Base-by-base conservation (phyloP, 2,329 filamentous ascomycete genomes). In the Apiospora aurea region DNA sequence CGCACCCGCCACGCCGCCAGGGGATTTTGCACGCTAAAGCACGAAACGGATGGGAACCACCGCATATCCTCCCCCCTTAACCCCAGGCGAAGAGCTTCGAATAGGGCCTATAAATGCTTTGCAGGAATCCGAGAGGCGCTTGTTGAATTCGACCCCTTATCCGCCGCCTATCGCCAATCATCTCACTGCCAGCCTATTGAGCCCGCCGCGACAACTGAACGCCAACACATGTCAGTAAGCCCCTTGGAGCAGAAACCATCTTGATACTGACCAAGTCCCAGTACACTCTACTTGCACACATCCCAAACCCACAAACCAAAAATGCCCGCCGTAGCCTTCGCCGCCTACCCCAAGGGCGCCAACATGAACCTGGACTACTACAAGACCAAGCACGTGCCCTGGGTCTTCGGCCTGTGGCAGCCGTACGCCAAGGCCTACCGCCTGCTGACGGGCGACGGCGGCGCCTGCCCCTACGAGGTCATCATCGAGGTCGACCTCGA, bases 311-410 rank as follows among this genome's bases (percentile, higher is more conserved):
- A 21, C 16, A 68, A 67, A 1, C 26, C 26, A 29, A 29, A 29
- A 29, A 71, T 71, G 69, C 69, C 71, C 16, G 71, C 71, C 34
- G 66, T 70, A 14, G 38, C 67, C 57, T 44, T 69, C 69, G 47
- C 72, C 53, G 73, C 47, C 69, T 74, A 74, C 72, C 70, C 69
- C 18, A 70, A 71, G 29, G 73, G 73, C 34, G 66, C 72, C 69
- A 44, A 72, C 34, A 49, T 74, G 64, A 71, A 74, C 69, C 24
- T 71, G 44, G 72, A 73, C 51, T 73, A 74, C 71, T 74, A 73
- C 69, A 26, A 67, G 6, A 72, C 66, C 72, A 73, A 61, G 70
- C 73, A 74, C 69, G 67, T 73, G 8, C 69, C 72, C 1, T 41
- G 41, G 41, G 73, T 61, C 14, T 41, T 69, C 11, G 51, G 66